A percentile compares a stretch with the other conserved stretches of the same genome.
Conservation (phyloP, 208 protist species). For the Strigomonas culicis region DNA sequence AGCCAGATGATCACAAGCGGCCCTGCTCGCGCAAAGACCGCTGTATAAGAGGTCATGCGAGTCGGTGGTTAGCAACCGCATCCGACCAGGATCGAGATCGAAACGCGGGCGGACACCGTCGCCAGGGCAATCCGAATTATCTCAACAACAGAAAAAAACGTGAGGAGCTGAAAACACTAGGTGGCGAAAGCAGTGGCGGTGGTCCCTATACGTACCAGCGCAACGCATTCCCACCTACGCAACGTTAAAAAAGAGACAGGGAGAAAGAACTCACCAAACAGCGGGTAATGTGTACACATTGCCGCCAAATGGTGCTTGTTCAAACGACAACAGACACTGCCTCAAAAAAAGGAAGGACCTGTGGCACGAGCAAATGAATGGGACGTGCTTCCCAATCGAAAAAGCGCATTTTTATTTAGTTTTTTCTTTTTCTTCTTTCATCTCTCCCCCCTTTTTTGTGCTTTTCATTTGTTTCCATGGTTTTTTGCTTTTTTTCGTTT, state of each 20-base stretch:
- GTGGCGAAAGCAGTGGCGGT: neutral
- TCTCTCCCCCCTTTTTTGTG: neutral
- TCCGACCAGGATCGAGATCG: slow-evolving; percentile 6
- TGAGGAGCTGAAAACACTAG: neutral
- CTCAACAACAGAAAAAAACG: neutral
- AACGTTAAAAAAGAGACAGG: neutral
- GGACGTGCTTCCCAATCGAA: neutral
- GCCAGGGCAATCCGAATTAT: neutral
- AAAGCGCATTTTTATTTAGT: neutral
- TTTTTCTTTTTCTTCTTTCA: neutral
- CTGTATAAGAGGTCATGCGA: slow-evolving; percentile 54
- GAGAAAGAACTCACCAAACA: neutral
- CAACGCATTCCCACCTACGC: neutral
- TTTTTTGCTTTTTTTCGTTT: slow-evolving; percentile 19
- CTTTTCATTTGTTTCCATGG: neutral
- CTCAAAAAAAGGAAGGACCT: neutral
- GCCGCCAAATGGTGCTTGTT: neutral
- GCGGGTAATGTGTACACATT: neutral
- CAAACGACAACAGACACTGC: neutral
- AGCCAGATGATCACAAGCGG: slow-evolving; percentile 52
- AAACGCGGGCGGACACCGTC: neutral
- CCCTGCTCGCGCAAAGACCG: slow-evolving; percentile 63
- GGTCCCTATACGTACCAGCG: neutral
- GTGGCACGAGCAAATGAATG: neutral
- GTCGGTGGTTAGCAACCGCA: slow-evolving; percentile 44